Evolutionary conservation across 2,329 filamentous ascomycete species (phyloP).

Genomic region (Neophaeococcomyces mojaviensis): DNA sequence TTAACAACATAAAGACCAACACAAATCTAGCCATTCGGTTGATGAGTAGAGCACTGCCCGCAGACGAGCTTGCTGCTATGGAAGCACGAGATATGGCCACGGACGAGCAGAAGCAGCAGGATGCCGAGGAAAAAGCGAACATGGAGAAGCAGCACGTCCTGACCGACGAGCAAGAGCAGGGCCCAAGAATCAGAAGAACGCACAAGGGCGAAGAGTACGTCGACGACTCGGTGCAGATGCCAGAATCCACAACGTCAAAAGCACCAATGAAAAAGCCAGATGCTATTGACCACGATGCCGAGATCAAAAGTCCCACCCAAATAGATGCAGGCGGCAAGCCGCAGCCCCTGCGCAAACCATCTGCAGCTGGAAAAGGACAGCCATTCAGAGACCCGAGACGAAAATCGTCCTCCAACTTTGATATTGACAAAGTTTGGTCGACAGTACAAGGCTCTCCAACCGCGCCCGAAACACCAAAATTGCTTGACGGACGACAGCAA

Average conservation of each 20-base stretch:
- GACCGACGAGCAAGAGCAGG: slow-evolving; percentile 60
- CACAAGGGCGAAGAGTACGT: slow-evolving; percentile 93
- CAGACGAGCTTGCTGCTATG: slow-evolving; percentile 79
- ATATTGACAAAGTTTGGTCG: slow-evolving; percentile 79
- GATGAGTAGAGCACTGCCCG: slow-evolving; percentile 62
- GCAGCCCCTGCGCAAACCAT: slow-evolving; percentile 25
- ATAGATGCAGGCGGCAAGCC: slow-evolving; percentile 17
- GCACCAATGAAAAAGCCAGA: slow-evolving; percentile 33
- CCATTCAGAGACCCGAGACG: slow-evolving; percentile 38
- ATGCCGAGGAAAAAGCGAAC: slow-evolving; percentile 48
- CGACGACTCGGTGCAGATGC: slow-evolving; percentile 58
- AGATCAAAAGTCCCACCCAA: slow-evolving; percentile 23
- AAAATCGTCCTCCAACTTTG: slow-evolving; percentile 58
- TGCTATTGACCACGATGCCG: slow-evolving; percentile 28
- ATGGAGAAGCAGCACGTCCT: slow-evolving; percentile 65
- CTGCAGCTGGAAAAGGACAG: slow-evolving; percentile 25
- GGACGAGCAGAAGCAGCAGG: slow-evolving; percentile 68
- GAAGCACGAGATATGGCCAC: slow-evolving; percentile 83
- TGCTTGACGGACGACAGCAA: slow-evolving; percentile 40
- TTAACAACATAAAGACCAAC: slow-evolving; percentile 87
- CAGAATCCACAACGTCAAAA: slow-evolving; percentile 42
- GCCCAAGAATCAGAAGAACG: slow-evolving; percentile 73
- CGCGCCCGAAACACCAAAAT: slow-evolving; percentile 32
- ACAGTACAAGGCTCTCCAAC: slow-evolving; percentile 51
- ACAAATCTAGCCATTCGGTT: slow-evolving; percentile 67